These are phyloP conservation scores for Trichoderma semiorbis DNA, from an alignment of 2,329 filamentous ascomycete species.

Conservation along the genomic window DNA sequence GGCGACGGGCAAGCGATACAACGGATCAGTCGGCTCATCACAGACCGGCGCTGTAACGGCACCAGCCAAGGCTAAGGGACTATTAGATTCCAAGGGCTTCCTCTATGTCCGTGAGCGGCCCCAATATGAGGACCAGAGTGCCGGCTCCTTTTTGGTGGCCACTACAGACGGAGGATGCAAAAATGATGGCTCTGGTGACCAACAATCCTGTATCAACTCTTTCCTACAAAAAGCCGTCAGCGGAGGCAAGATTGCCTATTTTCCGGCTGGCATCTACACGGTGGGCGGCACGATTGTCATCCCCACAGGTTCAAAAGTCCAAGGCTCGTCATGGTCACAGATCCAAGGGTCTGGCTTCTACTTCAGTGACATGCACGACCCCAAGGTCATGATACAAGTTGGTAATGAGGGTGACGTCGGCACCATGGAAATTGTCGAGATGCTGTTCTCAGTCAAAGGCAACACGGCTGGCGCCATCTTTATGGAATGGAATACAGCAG, in stretches of 20 bases:
- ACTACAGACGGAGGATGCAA: not conserved
- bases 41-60: not conserved
- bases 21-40: not conserved
- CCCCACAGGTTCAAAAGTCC: not conserved
- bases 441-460: constrained; percentile 64
- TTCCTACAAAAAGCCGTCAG: not conserved
- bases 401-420: not conserved
- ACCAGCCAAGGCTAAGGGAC: not conserved
- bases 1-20: not conserved
- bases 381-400: not conserved
- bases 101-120: not conserved
- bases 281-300: not conserved
- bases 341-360: not conserved
- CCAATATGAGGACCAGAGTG: not conserved
- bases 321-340: constrained; percentile 1
- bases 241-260: not conserved
- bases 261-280: not conserved
- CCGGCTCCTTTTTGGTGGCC: not conserved
- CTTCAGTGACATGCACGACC: not conserved
- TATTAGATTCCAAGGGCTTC: not conserved
- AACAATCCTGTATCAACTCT: not conserved
- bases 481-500: constrained; percentile 58
- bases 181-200: not conserved
- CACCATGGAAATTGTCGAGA: constrained; percentile 63
- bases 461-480: constrained; percentile 64